Conservation (phyloP, 805 yeast genomes). For the Candida xyloterini region DNA sequence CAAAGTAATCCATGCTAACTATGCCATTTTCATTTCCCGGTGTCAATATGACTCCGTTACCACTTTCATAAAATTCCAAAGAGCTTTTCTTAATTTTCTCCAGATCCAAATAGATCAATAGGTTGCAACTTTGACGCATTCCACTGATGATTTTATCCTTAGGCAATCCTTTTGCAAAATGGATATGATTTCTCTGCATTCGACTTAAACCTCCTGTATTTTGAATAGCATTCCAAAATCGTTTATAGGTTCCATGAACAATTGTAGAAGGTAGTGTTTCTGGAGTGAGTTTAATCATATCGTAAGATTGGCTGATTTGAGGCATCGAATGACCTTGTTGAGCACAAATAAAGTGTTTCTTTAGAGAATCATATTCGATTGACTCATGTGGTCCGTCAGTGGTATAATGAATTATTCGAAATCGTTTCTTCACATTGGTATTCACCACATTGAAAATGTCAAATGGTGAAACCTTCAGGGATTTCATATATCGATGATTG, state of each 20-base stretch:
- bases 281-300: conserved; percentile 16
- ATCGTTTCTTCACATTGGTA: conserved; percentile 69
- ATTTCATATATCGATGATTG: conserved; percentile 53
- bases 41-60: conserved; percentile 72
- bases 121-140: conserved; percentile 55
- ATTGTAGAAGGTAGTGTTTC: conserved; percentile 48
- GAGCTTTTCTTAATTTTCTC: conserved; percentile 43
- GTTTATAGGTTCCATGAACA: conserved; percentile 75
- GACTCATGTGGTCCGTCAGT: conserved; percentile 20
- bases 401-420: conserved; percentile 39
- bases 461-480: conserved; percentile 48
- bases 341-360: conserved; percentile 62
- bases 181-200: conserved; percentile 84
- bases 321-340: conserved; percentile 86
- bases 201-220: conserved; percentile 53
- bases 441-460: conserved; percentile 63
- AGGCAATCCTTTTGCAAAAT: conserved; percentile 65
- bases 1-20: conserved; percentile 44
- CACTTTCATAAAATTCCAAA: conserved; percentile 55
- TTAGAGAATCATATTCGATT: conserved; percentile 12
- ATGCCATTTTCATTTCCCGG: conserved; percentile 58
- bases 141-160: conserved; percentile 60
- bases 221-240: conserved; percentile 47
- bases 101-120: conserved; percentile 62
- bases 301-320: conserved; percentile 37